A percentile compares a stretch with the other conserved stretches of the same genome.
These are phyloP conservation scores for Fomitopsis pulvina DNA, from an alignment of 768 basidiomycete genomes.

Conservation along the genomic window DNA sequence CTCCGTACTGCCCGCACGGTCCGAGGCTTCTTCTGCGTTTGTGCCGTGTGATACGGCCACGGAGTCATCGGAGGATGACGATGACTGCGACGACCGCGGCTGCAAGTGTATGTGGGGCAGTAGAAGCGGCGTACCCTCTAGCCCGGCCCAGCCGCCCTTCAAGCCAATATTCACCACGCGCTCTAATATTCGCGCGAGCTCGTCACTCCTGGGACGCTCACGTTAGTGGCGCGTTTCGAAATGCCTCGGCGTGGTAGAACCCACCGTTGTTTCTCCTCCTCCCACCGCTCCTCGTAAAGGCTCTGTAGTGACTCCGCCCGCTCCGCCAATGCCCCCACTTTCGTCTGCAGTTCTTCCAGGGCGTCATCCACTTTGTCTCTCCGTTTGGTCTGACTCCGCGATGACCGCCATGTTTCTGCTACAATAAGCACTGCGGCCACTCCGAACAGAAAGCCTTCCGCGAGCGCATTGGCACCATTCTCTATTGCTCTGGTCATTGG, in stretches of 20 bases:
- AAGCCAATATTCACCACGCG: constrained; percentile 65
- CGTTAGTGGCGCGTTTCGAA: background rate
- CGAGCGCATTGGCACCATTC: constrained; percentile 78
- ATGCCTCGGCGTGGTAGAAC: constrained; percentile 1
- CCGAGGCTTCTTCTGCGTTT: background rate
- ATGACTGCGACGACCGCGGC: background rate
- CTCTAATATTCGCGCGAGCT: constrained; percentile 58
- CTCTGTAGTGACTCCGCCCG: constrained; percentile 34
- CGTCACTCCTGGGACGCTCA: constrained; percentile 44
- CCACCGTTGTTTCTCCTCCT: constrained; percentile 41
- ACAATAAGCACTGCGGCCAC: constrained; percentile 72
- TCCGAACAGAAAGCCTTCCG: constrained; percentile 77
- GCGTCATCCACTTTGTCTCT: constrained; percentile 67
- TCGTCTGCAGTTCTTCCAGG: constrained; percentile 48
- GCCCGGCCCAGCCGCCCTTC: constrained; percentile 57
- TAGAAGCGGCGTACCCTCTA: constrained; percentile 52
- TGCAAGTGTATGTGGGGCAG: constrained; percentile 35
- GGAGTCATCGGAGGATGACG: background rate
- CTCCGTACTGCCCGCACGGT: background rate
- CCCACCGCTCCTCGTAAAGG: constrained; percentile 37
- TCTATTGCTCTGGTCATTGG: constrained; percentile 59
- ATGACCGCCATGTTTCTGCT: constrained; percentile 71
- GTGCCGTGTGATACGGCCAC: background rate
- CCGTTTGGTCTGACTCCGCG: constrained; percentile 62
- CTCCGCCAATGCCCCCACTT: constrained; percentile 39